phyloP scores from a whole-genome alignment of 441 rosid genomes.

The Macaranga tanarius region DNA sequence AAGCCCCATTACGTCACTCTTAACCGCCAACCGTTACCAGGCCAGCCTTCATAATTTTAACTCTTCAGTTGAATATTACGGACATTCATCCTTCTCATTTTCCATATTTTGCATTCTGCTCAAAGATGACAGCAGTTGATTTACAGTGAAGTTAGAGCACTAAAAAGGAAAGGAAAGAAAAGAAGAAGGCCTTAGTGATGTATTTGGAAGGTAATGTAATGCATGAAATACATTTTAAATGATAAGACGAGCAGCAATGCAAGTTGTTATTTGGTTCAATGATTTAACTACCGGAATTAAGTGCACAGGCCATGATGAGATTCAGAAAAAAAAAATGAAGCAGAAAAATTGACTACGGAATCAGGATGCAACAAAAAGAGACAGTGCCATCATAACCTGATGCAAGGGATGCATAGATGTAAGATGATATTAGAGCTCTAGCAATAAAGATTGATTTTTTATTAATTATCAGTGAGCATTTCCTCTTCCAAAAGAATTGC shows the following conservation, averaged over 20 bases:
- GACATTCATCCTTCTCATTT: background rate
- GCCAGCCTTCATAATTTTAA: background rate
- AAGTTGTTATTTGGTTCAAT: slow-evolving; percentile 3
- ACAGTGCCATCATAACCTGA: background rate
- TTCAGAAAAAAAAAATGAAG: background rate
- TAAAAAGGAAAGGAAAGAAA: background rate
- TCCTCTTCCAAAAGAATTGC: background rate
- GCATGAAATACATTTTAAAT: background rate
- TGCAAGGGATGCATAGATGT: background rate
- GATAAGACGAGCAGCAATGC: background rate
- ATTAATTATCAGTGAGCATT: background rate
- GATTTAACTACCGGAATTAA: background rate
- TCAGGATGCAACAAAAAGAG: background rate
- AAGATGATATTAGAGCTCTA: background rate
- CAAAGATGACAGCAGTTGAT: background rate
- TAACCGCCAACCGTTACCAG: background rate
- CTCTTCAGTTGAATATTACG: background rate
- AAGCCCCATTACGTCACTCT: background rate
- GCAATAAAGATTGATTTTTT: background rate
- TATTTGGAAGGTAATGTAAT: background rate
- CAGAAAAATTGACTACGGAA: background rate
- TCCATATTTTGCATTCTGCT: background rate
- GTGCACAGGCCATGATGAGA: background rate
- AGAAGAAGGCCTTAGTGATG: background rate
- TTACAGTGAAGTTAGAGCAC: background rate